Base-by-base conservation (phyloP, 176 grass and related monocot genomes). In the Paspalum notatum region DNA sequence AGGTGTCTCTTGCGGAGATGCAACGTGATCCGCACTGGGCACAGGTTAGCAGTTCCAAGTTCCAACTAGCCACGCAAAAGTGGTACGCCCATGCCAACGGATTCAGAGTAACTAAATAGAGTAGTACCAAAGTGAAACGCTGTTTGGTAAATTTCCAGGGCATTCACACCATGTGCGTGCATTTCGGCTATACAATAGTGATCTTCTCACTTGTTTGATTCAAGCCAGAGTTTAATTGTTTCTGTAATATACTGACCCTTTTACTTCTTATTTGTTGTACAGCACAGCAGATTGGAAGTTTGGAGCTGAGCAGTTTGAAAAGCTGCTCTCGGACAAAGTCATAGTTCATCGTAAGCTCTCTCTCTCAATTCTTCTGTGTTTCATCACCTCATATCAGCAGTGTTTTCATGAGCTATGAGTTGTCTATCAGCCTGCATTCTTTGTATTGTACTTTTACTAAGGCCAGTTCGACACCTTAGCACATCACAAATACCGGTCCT, bases 301-400 rank as follows among this genome's bases (percentile, higher is more conserved):
- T 85, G 95, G 80, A 68, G 90, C 92, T 40, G 85, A 92, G 68
- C 89, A 92, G 73, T 94, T 94, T 75, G 77, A 85, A 50, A 89
- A 54, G 50, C 80, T 73, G 80, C 85, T 97, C 71, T 72, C 81
- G 12, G 91, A 85, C 26, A 94, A 87, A 92, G 83, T 97, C 54
- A 84, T 97, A 62, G 92, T 94, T 85, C 95, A 97, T 87, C 87
- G 95, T 97, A 92, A 94, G 92, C 65, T 65, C 64, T 83, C 32
- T 38, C 40, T 74, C n/a, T n/a, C n/a, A n/a, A n/a, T n/a, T n/a
- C n/a, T n/a, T n/a, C n/a, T n/a, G n/a, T n/a, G n/a, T n/a, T n/a
- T n/a, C 8, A 11, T 65, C 27, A 26, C 49, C 70, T 65, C 27
- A 6, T 68, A 26, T 53, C 44, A 46, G 38, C 57, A 52, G 22